Base-by-base conservation (phyloP, 2,329 filamentous ascomycete genomes). In the Fusarium tricinctum region DNA sequence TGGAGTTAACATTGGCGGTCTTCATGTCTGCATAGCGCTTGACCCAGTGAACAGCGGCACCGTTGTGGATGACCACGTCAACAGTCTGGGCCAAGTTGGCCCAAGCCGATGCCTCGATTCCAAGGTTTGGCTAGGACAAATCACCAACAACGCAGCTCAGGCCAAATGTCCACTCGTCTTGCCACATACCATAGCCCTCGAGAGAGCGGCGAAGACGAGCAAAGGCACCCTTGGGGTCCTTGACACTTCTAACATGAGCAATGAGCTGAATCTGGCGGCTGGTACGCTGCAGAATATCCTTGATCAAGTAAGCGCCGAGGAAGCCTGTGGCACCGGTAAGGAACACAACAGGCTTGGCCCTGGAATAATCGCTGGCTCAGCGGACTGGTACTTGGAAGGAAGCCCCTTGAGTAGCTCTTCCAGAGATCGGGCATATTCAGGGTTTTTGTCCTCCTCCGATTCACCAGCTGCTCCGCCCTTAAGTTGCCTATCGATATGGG, bases 251-350 rank as follows among this genome's bases (percentile, higher is more conserved):
- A 6, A 97, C 91, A 58, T 94, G 89, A 1, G 90, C 89, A 58
- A 97, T 88, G 12, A 97, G 84, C 38, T 69, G 54, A 1, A 64
- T 56, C 46, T 66, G 39, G n/a, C 60, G 47, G 26, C 49, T 61
- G 8, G 54, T 69, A 52, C 57, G 84, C 39, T 86, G 86, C 2
- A 97, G 84, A 2, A 97, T 79, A 56, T 97, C 92, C 56, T 86
- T 86, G 32, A 97, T 82, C 13, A 97, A 83, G 74, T 94, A 97
- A 0, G 92, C 87, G 28, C 94, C 94, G 20, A 97, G 80, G 83
- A 97, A 97, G 22, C 76, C 76, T 2, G 75, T 97, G 6, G 92
- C 93, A 43, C 95, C 94, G 4, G 94, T 97, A 7, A 97, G 81
- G 78, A 97, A 92, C 13, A 96, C 84, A 0, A 90, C 93, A 12